A percentile compares a stretch with the other conserved stretches of the same genome.
Evolutionary conservation across 2,329 filamentous ascomycete genomes (phyloP).

Genomic region (Chrysoporthe puriensis): DNA sequence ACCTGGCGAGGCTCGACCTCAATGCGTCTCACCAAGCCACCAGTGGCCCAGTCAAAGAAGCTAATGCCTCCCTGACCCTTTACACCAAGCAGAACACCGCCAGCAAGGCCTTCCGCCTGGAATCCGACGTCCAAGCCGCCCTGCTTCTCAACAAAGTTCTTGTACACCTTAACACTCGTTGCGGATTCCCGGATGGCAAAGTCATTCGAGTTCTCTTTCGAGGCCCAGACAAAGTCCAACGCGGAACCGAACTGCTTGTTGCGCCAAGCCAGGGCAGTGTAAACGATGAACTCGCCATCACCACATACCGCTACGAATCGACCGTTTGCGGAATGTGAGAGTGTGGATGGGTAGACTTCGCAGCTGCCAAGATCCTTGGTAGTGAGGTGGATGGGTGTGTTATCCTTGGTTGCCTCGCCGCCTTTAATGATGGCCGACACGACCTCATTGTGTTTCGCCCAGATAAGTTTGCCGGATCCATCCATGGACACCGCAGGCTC

Average conservation of each 20-base stretch:
- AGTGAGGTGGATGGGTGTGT: slow-evolving; percentile 80
- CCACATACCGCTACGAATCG: slow-evolving; percentile 86
- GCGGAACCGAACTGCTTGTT: slow-evolving; percentile 98
- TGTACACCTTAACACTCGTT: slow-evolving; percentile 95
- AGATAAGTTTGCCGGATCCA: slow-evolving; percentile 90
- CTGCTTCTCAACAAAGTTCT: slow-evolving; percentile 92
- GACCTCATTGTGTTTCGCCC: slow-evolving; percentile 94
- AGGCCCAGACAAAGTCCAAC: slow-evolving; percentile 94
- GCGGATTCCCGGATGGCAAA: slow-evolving; percentile 95
- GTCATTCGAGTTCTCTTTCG: slow-evolving; percentile 97
- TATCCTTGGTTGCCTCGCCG: slow-evolving; percentile 85
- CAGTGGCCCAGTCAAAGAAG: slow-evolving; percentile 94
- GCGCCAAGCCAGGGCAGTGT: slow-evolving; percentile 92
- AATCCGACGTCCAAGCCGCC: slow-evolving; percentile 93
- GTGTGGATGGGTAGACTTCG: slow-evolving; percentile 93
- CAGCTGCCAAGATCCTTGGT: slow-evolving; percentile 96
- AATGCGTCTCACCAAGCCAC: slow-evolving; percentile 86
- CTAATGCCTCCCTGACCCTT: slow-evolving; percentile 94
- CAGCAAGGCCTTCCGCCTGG: slow-evolving; percentile 87
- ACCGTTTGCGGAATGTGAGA: slow-evolving; percentile 93
- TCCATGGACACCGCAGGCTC: slow-evolving; percentile 99
- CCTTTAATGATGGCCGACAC: slow-evolving; percentile 94
- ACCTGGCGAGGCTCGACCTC: slow-evolving; percentile 78
- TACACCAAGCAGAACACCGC: slow-evolving; percentile 88
- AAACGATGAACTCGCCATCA: slow-evolving; percentile 98